These are phyloP conservation scores for Colletotrichum lini DNA, from an alignment of 2,329 filamentous ascomycete genomes.

Conservation along the genomic window DNA sequence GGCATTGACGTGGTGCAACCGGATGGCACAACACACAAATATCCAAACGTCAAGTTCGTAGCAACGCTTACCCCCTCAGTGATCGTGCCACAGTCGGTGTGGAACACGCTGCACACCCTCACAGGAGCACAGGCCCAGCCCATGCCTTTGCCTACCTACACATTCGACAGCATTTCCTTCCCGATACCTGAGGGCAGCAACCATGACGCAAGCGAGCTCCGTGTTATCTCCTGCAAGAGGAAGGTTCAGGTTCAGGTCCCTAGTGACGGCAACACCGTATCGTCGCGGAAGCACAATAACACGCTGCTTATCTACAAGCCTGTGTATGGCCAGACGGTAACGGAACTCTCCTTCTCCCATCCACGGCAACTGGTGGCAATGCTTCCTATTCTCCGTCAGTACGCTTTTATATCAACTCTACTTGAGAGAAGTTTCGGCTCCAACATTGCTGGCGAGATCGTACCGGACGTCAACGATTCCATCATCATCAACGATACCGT, in stretches of 20 bases:
- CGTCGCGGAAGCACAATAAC: constrained; percentile 64
- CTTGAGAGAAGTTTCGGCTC: constrained; percentile 71
- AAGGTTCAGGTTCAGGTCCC: constrained; percentile 64
- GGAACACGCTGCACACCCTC: constrained; percentile 72
- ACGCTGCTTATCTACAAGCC: constrained; percentile 79
- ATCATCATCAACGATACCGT: constrained; percentile 42
- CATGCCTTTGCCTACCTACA: constrained; percentile 57
- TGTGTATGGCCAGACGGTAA: constrained; percentile 78
- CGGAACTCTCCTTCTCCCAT: constrained; percentile 81
- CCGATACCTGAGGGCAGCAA: constrained; percentile 63
- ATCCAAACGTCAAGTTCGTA: constrained; percentile 81
- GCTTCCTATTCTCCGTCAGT: constrained; percentile 82
- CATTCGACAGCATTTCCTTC: constrained; percentile 72
- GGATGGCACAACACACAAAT: constrained; percentile 61
- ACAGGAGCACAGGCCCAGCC: constrained; percentile 63
- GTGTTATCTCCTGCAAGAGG: constrained; percentile 67
- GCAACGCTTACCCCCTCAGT: constrained; percentile 83
- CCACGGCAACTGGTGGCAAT: constrained; percentile 82
- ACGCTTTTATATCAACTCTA: constrained; percentile 77
- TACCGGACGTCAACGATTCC: constrained; percentile 50
- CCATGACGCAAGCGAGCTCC: constrained; percentile 71
- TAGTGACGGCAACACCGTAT: constrained; percentile 48
- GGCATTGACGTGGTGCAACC: constrained; percentile 68
- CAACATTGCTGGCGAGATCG: constrained; percentile 31
- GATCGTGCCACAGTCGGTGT: constrained; percentile 75